Evolutionary conservation across 1,284 basidiomycete species (phyloP).

Genomic region (Cystobasidium slooffiae): DNA sequence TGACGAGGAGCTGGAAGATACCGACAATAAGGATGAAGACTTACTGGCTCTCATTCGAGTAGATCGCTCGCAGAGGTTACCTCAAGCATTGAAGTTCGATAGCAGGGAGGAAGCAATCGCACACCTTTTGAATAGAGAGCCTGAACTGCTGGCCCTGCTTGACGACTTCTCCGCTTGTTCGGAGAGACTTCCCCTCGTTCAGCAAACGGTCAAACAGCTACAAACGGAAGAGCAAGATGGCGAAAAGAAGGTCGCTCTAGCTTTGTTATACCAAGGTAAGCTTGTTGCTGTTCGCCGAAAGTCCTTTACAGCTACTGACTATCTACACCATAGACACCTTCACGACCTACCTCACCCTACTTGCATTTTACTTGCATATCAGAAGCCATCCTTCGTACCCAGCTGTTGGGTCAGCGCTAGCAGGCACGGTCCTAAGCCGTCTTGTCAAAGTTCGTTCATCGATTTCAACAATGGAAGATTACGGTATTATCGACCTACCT

Average conservation of each 20-base stretch:
- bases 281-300: neutral
- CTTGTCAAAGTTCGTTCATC: slow-evolving; percentile 84
- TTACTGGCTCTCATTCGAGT: neutral
- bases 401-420: slow-evolving; percentile 65
- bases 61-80: neutral
- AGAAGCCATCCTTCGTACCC: slow-evolving; percentile 70
- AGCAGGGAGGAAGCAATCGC: slow-evolving; percentile 49
- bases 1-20: neutral
- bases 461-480: slow-evolving; percentile 77
- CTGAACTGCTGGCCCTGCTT: slow-evolving; percentile 52
- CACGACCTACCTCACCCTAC: slow-evolving; percentile 83
- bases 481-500: slow-evolving; percentile 64
- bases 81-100: slow-evolving; percentile 8
- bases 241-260: slow-evolving; percentile 33
- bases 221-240: neutral
- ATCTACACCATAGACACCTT: slow-evolving; percentile 69
- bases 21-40: slow-evolving; percentile 12
- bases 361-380: slow-evolving; percentile 91
- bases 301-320: neutral
- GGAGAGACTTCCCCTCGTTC: slow-evolving; percentile 1
- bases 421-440: slow-evolving; percentile 75
- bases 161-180: slow-evolving; percentile 49
- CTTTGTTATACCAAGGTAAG: slow-evolving; percentile 31
- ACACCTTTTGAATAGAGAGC: slow-evolving; percentile 48
- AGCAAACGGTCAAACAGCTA: slow-evolving; percentile 1